phyloP scores from a whole-genome alignment of 306 rosid genomes.

The Lagenaria siceraria region DNA sequence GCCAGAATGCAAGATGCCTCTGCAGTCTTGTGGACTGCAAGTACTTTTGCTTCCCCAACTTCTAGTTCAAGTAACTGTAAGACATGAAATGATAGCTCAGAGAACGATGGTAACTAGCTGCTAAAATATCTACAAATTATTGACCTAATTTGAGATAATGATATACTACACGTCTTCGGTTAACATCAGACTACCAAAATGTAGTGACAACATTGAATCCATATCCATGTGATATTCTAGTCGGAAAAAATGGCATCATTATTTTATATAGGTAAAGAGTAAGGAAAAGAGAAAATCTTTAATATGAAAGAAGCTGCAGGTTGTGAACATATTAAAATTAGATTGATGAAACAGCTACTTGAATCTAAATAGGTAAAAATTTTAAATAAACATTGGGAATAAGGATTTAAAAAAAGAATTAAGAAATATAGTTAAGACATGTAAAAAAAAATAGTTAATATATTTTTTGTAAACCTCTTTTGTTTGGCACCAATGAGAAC shows the following conservation, averaged over 20 bases:
- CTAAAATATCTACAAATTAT: neutral
- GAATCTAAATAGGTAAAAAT: too few species aligned
- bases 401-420: neutral
- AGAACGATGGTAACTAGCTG: neutral
- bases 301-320: neutral
- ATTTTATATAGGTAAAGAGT: neutral
- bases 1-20: conserved; percentile 62
- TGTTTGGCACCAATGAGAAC: conserved; percentile 35
- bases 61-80: conserved; percentile 60
- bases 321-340: neutral
- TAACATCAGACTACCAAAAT: neutral
- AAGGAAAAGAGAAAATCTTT: neutral
- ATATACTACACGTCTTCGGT: neutral
- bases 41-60: conserved; percentile 56
- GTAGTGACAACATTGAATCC: neutral
- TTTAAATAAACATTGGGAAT: neutral
- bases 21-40: conserved; percentile 56
- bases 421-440: neutral
- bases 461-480: conserved; percentile 39
- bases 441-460: neutral
- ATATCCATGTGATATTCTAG: neutral
- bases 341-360: neutral
- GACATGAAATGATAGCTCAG: neutral
- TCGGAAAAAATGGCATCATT: neutral
- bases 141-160: neutral